Conservation (phyloP, 106 monocot genomes). For the Alisma plantagoaquatica region DNA sequence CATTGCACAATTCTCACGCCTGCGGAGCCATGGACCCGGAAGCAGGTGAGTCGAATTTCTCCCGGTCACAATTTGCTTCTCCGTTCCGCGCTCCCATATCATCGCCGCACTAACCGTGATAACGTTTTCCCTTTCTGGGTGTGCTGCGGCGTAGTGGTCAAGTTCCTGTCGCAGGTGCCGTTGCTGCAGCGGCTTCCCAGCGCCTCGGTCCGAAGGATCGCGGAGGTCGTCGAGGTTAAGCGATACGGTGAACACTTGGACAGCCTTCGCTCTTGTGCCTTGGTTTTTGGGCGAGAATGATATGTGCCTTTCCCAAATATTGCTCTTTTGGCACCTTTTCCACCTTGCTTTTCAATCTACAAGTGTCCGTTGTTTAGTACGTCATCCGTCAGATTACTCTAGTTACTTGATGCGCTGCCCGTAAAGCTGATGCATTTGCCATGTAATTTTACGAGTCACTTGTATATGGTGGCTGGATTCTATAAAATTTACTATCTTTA, state of each 20-base stretch:
- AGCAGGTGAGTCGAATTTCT: conserved; percentile 17
- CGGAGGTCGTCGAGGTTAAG: conserved; percentile 49
- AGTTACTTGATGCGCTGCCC: too few relatives aligned
- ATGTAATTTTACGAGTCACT: too few relatives aligned
- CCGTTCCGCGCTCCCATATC: background rate
- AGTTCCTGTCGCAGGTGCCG: conserved; percentile 80
- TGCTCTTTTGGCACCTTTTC: too few relatives aligned
- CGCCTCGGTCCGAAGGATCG: conserved; percentile 53
- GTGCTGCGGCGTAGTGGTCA: conserved; percentile 37
- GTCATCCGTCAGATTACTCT: too few relatives aligned
- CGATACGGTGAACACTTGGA: conserved; percentile 49
- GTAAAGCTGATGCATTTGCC: too few relatives aligned
- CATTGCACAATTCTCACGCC: background rate
- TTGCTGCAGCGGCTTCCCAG: conserved; percentile 77
- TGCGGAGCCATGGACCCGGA: conserved; percentile 32
- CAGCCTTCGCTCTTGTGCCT: background rate
- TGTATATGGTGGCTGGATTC: too few relatives aligned
- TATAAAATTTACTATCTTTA: too few relatives aligned
- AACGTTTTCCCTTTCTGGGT: too few relatives aligned
- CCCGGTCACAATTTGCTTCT: background rate
- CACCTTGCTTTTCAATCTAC: too few relatives aligned
- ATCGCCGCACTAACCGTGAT: too few relatives aligned
- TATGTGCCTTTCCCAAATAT: background rate
- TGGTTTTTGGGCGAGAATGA: background rate
- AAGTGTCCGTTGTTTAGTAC: too few relatives aligned